Evolutionary conservation across 2,329 filamentous ascomycete genomes (phyloP).

Genomic region (Tolypocladium ovalisporum): DNA sequence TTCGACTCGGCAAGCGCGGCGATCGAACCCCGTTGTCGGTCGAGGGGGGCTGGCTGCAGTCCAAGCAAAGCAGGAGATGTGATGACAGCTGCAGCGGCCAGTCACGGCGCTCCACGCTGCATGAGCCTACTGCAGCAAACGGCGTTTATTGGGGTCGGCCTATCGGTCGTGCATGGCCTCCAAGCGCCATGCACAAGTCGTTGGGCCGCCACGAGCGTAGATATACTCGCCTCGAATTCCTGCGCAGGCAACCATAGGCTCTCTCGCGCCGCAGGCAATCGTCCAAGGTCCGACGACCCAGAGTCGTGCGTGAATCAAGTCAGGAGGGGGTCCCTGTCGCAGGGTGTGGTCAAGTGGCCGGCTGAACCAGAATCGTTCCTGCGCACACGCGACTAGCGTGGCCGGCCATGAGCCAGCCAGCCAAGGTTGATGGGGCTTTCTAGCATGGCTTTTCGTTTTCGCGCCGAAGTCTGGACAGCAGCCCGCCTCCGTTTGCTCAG

Average conservation of each 20-base stretch:
- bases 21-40: conserved; percentile 6
- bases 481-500: not conserved
- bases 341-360: conserved; percentile 3
- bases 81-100: conserved; percentile 9
- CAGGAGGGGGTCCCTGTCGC: not conserved
- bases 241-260: not conserved
- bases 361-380: not conserved
- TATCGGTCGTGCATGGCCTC: conserved; percentile 7
- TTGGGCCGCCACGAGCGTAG: not conserved
- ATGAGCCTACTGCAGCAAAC: conserved; percentile 8
- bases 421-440: conserved; percentile 4
- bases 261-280: not conserved
- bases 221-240: not conserved
- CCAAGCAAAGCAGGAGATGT: conserved; percentile 3
- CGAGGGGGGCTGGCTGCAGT: conserved; percentile 3
- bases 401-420: not conserved
- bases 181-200: not conserved
- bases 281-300: not conserved
- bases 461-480: conserved; percentile 1
- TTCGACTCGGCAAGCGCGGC: conserved; percentile 3
- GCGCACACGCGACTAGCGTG: not conserved
- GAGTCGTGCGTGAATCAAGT: not conserved
- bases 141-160: conserved; percentile 8
- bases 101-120: conserved; percentile 13
- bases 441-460: not conserved